These are phyloP conservation scores for Teunomyces lycoperdinae DNA, from an alignment of 805 yeast genomes.

Conservation along the genomic window DNA sequence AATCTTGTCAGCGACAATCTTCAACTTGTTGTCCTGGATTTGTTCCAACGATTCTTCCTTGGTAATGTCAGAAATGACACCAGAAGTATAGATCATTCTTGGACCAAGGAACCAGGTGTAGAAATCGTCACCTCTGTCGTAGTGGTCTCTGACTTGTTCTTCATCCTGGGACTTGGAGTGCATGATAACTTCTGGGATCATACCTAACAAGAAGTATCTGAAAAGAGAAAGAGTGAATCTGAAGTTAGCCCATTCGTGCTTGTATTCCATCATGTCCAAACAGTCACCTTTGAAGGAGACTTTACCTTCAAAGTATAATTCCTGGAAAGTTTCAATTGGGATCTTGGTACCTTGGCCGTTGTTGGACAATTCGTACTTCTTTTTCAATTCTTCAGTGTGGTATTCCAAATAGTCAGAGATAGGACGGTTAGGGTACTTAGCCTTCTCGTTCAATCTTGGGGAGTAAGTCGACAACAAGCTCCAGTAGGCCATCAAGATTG, in stretches of 20 bases:
- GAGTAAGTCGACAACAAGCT: slow-evolving; percentile 70
- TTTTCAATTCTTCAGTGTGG: slow-evolving; percentile 58
- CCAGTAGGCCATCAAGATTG: slow-evolving; percentile 83
- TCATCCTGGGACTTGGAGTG: slow-evolving; percentile 94
- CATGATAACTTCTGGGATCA: slow-evolving; percentile 90
- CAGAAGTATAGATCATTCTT: slow-evolving; percentile 91
- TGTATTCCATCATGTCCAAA: slow-evolving; percentile 76
- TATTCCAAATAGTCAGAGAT: slow-evolving; percentile 78
- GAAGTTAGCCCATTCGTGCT: slow-evolving; percentile 90
- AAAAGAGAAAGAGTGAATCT: slow-evolving; percentile 73
- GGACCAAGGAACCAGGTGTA: slow-evolving; percentile 94
- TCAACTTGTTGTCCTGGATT: slow-evolving; percentile 86
- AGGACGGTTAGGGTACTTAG: slow-evolving; percentile 69
- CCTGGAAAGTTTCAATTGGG: slow-evolving; percentile 91
- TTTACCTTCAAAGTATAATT: slow-evolving; percentile 77
- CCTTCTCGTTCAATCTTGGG: slow-evolving; percentile 80
- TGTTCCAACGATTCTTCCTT: slow-evolving; percentile 68
- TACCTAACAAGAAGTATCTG: slow-evolving; percentile 77
- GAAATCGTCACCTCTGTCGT: slow-evolving; percentile 95
- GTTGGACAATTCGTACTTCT: slow-evolving; percentile 32
- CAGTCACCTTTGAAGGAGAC: slow-evolving; percentile 87
- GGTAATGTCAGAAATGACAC: slow-evolving; percentile 64
- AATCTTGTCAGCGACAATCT: slow-evolving; percentile 83
- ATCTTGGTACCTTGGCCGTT: slow-evolving; percentile 68
- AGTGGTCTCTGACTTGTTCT: slow-evolving; percentile 93